Conservation (phyloP, 352 stramenopile species). For the Elongisporangium prolatum region DNA sequence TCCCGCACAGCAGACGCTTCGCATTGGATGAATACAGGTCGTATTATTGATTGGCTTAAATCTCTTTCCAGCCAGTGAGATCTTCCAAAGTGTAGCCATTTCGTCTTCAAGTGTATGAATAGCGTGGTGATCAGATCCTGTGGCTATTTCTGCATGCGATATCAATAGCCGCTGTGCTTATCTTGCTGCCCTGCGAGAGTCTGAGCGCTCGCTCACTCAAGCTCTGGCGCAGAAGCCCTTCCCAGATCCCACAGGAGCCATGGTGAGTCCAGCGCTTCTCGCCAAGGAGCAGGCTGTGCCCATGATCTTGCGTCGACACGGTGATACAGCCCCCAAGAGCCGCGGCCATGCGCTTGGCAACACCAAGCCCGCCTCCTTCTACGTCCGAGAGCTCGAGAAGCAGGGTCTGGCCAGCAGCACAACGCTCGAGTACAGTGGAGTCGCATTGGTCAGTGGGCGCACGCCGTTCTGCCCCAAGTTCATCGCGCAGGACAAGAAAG, state of each 20-base stretch:
- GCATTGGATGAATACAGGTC: neutral
- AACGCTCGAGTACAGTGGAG: constrained; percentile 35
- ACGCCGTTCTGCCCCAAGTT: constrained; percentile 61
- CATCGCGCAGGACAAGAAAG: constrained; percentile 77
- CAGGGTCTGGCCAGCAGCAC: constrained; percentile 37
- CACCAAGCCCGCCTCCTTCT: constrained; percentile 57
- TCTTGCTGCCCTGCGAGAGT: neutral
- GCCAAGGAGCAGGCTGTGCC: constrained; percentile 78
- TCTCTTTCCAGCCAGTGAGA: too few relatives aligned
- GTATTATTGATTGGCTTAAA: neutral
- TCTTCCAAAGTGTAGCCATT: neutral
- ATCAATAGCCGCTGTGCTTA: neutral
- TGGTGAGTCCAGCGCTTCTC: constrained; percentile 53
- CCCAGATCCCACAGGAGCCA: constrained; percentile 12
- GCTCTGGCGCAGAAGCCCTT: neutral
- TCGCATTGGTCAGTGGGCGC: constrained; percentile 25
- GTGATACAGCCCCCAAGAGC: constrained; percentile 64
- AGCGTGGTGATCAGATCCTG: neutral
- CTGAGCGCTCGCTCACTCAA: neutral
- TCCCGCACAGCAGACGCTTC: neutral
- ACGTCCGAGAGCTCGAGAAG: constrained; percentile 62
- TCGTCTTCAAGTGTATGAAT: neutral
- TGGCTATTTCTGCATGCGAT: neutral
- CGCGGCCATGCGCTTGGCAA: constrained; percentile 59
- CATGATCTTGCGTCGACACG: constrained; percentile 76